Base-by-base conservation (phyloP, 306 rosid genomes). In the Cyamopsis tetragonoloba region DNA sequence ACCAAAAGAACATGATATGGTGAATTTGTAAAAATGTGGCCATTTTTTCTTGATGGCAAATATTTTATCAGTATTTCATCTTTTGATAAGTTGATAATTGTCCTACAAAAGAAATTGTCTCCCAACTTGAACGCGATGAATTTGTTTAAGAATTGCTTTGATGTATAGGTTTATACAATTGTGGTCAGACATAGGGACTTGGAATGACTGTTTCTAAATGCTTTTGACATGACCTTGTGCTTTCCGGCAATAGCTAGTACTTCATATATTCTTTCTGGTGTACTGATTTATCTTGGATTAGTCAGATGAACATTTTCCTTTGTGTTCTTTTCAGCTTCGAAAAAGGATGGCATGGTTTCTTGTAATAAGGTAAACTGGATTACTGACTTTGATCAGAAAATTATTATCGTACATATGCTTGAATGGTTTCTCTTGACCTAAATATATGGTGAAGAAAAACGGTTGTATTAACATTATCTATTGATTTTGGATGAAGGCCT, bases 321-420 rank as follows among this genome's bases (percentile, higher is more conserved):
- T 13, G 6, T 58, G 4, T 17, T 23, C 35, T 77, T 80, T 79
- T 44, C 91, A 89, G 96, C 75, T 78, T 47, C 68, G 1, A 78
- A 75, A 50, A 71, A 54, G 66, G 54, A 38, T 43, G 81, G 73
- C 50, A 24, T 49, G 48, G 67, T 79, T 67, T 75, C 88, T 73
- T 82, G 51, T 20, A 74, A 71, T 23, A 85, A 87, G 91, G 96
- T 81, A 86, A 76, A 60, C 69, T 34, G 8, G 48, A 20, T 27
- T 35, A 19, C 63, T 19, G 24, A 7, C 17, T n/a, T 26, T 3
- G 20, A 66, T 34, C 61, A 65, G 32, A 27, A 18, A 38, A 30
- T 51, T 66, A 28, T 55, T 13, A 17, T 49, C 17, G 20, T 67
- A 32, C 50, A 14, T 17, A 3, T 60, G 27, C 3, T 56, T 54